These are phyloP conservation scores for Ilyonectria destructans DNA, from an alignment of 2,329 filamentous ascomycete species.

Conservation along the genomic window DNA sequence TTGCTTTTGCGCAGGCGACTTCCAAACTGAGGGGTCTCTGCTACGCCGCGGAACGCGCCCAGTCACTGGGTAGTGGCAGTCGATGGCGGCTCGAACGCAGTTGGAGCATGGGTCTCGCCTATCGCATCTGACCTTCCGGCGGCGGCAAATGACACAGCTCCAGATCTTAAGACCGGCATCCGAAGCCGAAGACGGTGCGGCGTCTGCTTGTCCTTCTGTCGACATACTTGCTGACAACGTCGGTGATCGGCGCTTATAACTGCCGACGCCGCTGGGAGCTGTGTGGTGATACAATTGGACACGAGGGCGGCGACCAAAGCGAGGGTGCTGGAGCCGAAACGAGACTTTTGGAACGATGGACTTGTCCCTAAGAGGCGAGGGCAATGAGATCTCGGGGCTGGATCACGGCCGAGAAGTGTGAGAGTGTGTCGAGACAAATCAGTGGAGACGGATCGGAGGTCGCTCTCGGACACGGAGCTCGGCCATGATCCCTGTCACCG, in stretches of 20 bases:
- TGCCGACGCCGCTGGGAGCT: slow-evolving; percentile 14
- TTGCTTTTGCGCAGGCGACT: slow-evolving; percentile 49
- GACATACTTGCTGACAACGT: slow-evolving; percentile 24
- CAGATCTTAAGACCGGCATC: slow-evolving; percentile 48
- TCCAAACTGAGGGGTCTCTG: slow-evolving; percentile 35
- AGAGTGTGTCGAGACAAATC: neutral
- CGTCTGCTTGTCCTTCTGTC: slow-evolving; percentile 8
- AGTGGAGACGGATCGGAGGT: slow-evolving; percentile 33
- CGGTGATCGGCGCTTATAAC: slow-evolving; percentile 31
- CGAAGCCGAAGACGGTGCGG: slow-evolving; percentile 26
- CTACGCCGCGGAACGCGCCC: slow-evolving; percentile 50
- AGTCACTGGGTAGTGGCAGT: slow-evolving; percentile 53
- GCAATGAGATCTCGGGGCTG: slow-evolving; percentile 5
- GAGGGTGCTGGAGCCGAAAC: neutral
- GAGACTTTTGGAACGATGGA: neutral
- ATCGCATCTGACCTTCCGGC: slow-evolving; percentile 53
- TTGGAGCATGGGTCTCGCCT: slow-evolving; percentile 51
- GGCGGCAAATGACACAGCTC: slow-evolving; percentile 53
- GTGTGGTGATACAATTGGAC: neutral
- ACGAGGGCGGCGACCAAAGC: neutral
- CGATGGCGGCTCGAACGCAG: slow-evolving; percentile 46
- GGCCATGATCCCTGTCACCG: slow-evolving; percentile 43
- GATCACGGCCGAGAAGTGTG: slow-evolving; percentile 7
- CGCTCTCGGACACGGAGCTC: slow-evolving; percentile 51
- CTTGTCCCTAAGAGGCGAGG: neutral